phyloP scores from a whole-genome alignment of 495 filamentous ascomycete species.

The Chaetomium tenue region DNA sequence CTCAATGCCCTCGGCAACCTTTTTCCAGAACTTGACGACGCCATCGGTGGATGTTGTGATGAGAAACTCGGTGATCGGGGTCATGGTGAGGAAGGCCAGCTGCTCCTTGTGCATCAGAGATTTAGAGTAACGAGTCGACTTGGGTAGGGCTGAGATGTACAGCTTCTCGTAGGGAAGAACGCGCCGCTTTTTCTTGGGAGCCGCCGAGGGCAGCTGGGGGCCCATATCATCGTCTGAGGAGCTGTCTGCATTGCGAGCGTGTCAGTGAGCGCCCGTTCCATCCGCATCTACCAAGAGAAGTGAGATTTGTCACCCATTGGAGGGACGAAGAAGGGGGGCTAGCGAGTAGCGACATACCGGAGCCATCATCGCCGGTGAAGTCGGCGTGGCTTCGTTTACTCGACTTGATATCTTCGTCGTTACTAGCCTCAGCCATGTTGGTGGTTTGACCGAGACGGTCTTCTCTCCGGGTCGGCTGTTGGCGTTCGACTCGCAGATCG shows the following conservation, averaged over 20 bases:
- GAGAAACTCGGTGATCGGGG: conserved; percentile 86
- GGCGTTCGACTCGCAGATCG: not conserved
- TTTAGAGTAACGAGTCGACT: conserved; percentile 81
- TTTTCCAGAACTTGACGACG: conserved; percentile 99
- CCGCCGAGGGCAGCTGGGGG: conserved; percentile 71
- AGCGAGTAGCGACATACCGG: conserved; percentile 37
- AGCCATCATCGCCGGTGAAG: conserved; percentile 40
- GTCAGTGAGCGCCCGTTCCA: not conserved
- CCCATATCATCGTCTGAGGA: conserved; percentile 95
- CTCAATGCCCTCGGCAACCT: conserved; percentile 82
- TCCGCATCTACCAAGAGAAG: not conserved
- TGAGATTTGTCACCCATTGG: too few relatives aligned
- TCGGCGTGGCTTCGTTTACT: conserved; percentile 51
- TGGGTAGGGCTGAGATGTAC: conserved; percentile 85
- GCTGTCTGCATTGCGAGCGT: conserved; percentile 47
- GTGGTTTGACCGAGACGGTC: not conserved
- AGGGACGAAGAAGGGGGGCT: too few relatives aligned
- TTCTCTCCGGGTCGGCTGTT: not conserved
- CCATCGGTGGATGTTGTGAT: conserved; percentile 92
- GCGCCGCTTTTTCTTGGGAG: conserved; percentile 86
- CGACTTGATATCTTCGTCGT: conserved; percentile 37
- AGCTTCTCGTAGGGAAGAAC: conserved; percentile 92
- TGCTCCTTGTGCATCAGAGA: conserved; percentile 99
- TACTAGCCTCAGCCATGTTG: conserved; percentile 27
- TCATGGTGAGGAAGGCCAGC: conserved; percentile 78